Conservation (phyloP, 495 filamentous ascomycete species). For the Penicillium robsamsonii region DNA sequence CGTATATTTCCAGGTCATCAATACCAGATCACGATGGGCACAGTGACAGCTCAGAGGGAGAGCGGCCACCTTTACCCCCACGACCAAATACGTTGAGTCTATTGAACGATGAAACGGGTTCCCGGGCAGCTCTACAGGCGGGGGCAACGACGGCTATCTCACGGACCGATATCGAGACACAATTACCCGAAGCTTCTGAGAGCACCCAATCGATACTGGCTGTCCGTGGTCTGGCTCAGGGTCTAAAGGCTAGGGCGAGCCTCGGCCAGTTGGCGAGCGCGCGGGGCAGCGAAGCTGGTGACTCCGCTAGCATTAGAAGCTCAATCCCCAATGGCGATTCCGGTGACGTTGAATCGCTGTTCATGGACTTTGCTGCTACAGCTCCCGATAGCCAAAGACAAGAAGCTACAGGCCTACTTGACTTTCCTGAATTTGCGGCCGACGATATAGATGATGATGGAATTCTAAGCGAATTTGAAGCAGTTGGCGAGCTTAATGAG, state of each 20-base stretch:
- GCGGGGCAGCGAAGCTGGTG: slow-evolving; percentile 65
- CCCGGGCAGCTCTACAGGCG: slow-evolving; percentile 56
- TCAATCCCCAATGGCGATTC: slow-evolving; percentile 70
- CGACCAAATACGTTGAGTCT: slow-evolving; percentile 53
- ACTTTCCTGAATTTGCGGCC: slow-evolving; percentile 53
- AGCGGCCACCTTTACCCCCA: slow-evolving; percentile 66
- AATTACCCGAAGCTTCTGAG: slow-evolving; percentile 65
- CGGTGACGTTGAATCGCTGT: slow-evolving; percentile 77
- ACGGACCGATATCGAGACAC: slow-evolving; percentile 69
- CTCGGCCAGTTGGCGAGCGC: slow-evolving; percentile 47
- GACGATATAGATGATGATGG: slow-evolving; percentile 53
- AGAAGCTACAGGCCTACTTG: slow-evolving; percentile 35
- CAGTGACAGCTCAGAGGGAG: slow-evolving; percentile 38
- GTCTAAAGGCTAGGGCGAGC: slow-evolving; percentile 41
- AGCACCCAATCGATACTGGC: slow-evolving; percentile 55
- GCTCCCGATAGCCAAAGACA: slow-evolving; percentile 20
- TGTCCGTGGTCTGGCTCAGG: slow-evolving; percentile 35
- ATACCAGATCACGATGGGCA: slow-evolving; percentile 15
- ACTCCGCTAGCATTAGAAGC: slow-evolving; percentile 81
- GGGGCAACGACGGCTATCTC: slow-evolving; percentile 82
- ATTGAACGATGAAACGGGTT: slow-evolving; percentile 38
- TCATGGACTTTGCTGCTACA: slow-evolving; percentile 60
- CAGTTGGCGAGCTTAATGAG: slow-evolving; percentile 62
- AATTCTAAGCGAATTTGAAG: slow-evolving; percentile 75
- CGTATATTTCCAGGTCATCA: slow-evolving; percentile 5